Percentiles rank a stretch among this genome's conserved stretches.
Conservation (phyloP, 176 grass and related monocot genomes). For the Carex pumila region DNA sequence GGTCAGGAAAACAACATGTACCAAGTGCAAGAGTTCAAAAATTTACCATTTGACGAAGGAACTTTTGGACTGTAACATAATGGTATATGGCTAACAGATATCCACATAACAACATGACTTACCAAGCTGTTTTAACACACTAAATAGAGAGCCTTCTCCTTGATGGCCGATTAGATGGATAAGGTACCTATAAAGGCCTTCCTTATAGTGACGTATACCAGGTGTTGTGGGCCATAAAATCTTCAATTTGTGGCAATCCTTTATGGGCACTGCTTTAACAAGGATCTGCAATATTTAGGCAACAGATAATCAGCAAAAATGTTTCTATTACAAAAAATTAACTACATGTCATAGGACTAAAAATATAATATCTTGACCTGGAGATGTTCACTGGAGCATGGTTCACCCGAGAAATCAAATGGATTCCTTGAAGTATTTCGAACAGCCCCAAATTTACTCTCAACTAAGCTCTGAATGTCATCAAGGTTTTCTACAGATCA, state of each 20-base stretch:
- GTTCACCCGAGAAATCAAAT: slow-evolving; percentile 70
- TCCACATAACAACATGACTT: slow-evolving; percentile 21
- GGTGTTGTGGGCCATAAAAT: slow-evolving; percentile 84
- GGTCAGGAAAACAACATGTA: not conserved
- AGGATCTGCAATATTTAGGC: slow-evolving; percentile 53
- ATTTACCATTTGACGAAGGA: not conserved
- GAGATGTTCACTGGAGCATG: slow-evolving; percentile 76
- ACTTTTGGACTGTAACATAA: not conserved
- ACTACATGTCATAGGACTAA: not conserved
- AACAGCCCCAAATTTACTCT: slow-evolving; percentile 66
- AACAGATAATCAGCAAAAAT: not conserved
- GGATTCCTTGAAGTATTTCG: slow-evolving; percentile 47
- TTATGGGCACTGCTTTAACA: slow-evolving; percentile 91
- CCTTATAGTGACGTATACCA: slow-evolving; percentile 65
- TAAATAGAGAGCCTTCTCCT: slow-evolving; percentile 97
- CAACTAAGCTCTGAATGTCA: slow-evolving; percentile 70
- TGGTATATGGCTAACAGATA: not conserved
- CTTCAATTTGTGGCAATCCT: slow-evolving; percentile 69
- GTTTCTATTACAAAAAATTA: not conserved
- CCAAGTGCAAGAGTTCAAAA: not conserved
- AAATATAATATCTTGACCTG: slow-evolving; percentile 38
- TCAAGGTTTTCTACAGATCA: slow-evolving; percentile 54
- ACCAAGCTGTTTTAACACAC: slow-evolving; percentile 81
- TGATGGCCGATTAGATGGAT: slow-evolving; percentile 89
- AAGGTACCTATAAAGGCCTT: slow-evolving; percentile 74